A percentile compares a stretch with the other conserved stretches of the same genome.
Evolutionary conservation across 139 green algal species (phyloP).

Genomic region (Trebouxia sp.): DNA sequence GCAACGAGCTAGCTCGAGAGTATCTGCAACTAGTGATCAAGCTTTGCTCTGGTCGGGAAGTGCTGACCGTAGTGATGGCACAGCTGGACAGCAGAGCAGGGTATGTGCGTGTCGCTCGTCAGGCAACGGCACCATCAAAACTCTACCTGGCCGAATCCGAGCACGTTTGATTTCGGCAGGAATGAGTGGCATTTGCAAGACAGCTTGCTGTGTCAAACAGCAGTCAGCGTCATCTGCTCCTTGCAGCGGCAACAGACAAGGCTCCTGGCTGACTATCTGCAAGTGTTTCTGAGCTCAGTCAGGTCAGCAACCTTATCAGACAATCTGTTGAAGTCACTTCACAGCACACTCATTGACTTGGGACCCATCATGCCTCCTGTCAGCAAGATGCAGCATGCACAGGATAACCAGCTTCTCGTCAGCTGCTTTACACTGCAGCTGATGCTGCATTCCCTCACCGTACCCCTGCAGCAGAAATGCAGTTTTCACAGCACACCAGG

Average conservation of each 20-base stretch:
- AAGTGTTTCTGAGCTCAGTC: neutral
- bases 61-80: neutral
- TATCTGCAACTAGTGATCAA: no score
- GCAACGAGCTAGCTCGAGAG: no score
- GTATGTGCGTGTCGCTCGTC: no score
- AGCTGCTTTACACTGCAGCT: neutral
- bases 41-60: neutral
- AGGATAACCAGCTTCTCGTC: neutral
- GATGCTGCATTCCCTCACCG: neutral
- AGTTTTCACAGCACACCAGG: neutral
- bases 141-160: no score
- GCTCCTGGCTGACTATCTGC: neutral
- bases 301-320: neutral
- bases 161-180: no score
- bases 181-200: neutral
- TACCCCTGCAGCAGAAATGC: neutral
- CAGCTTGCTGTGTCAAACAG: neutral
- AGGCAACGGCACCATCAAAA: no score
- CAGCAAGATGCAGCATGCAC: neutral
- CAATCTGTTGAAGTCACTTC: neutral
- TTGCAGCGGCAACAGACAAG: constrained; percentile 9
- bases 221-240: neutral
- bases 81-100: neutral
- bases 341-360: neutral
- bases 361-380: neutral